A percentile compares a stretch with the other conserved stretches of the same genome.
phyloP scores from a whole-genome alignment of 2,329 filamentous ascomycete species.

The Verticillium alfalfae region DNA sequence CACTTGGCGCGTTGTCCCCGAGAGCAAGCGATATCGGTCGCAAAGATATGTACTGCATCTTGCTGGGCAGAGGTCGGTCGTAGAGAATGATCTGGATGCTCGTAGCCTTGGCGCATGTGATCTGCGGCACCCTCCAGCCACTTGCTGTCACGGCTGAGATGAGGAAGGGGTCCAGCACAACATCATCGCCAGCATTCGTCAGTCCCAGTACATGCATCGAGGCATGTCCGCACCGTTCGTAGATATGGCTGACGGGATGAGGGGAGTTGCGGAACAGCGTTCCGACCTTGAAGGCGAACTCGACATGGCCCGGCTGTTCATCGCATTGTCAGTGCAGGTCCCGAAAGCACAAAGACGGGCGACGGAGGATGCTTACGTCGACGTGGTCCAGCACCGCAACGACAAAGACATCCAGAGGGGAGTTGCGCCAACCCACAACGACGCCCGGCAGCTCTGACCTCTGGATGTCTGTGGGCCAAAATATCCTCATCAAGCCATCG shows the following conservation, averaged over 20 bases:
- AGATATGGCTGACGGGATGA: constrained; percentile 74
- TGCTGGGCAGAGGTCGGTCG: constrained; percentile 74
- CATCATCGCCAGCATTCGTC: constrained; percentile 58
- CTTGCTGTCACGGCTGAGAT: constrained; percentile 55
- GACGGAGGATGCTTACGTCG: constrained; percentile 53
- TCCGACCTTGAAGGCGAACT: constrained; percentile 78
- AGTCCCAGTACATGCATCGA: constrained; percentile 83
- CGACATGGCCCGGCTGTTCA: constrained; percentile 67
- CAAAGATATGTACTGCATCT: constrained; percentile 96
- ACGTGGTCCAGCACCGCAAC: constrained; percentile 86
- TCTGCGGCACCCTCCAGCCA: constrained; percentile 54
- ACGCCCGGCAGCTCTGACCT: constrained; percentile 71
- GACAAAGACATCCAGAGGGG: constrained; percentile 82
- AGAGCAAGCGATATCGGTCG: constrained; percentile 83
- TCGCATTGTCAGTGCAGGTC: constrained; percentile 14
- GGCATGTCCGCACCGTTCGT: constrained; percentile 75
- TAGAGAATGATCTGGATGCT: constrained; percentile 87
- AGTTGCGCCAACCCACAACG: constrained; percentile 94
- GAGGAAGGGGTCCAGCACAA: constrained; percentile 61
- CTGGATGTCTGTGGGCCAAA: constrained; percentile 88
- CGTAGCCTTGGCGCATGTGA: constrained; percentile 66
- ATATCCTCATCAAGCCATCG: constrained; percentile 94
- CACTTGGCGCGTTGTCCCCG: constrained; percentile 47
- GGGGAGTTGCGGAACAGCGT: constrained; percentile 78
- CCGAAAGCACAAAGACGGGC: background rate